Percentiles rank a stretch among this genome's conserved stretches.
These are phyloP conservation scores for Tagetes patula DNA, from an alignment of 129 eudicot genomes.

Conservation along the genomic window DNA sequence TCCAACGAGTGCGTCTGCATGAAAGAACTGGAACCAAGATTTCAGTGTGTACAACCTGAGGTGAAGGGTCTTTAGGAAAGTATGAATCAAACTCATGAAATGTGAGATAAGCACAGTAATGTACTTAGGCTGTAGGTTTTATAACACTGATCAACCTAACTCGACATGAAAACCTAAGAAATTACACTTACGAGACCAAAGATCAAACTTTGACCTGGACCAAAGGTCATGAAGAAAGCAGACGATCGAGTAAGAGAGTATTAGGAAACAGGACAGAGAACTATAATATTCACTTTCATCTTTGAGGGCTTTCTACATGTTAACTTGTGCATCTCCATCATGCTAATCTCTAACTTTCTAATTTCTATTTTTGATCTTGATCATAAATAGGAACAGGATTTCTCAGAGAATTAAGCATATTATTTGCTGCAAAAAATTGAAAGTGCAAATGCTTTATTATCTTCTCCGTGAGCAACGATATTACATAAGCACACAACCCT, in stretches of 20 bases:
- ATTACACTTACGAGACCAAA: background rate
- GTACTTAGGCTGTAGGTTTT: background rate
- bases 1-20: constrained; percentile 16
- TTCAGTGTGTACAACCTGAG: constrained; percentile 15
- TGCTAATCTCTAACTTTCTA: background rate
- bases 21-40: constrained; percentile 19
- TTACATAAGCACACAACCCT: constrained; percentile 14
- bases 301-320: background rate
- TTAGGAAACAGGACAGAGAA: background rate
- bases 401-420: background rate
- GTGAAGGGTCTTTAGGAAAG: constrained; percentile 15
- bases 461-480: background rate
- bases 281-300: background rate
- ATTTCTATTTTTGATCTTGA: background rate
- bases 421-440: background rate
- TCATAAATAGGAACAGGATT: background rate
- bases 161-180: background rate
- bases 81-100: constrained; percentile 8
- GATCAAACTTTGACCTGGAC: background rate
- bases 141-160: background rate
- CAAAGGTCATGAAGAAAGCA: constrained; percentile 11
- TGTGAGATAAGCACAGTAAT: constrained; percentile 11
- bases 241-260: background rate
- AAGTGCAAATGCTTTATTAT: background rate
- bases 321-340: background rate